Conservation (phyloP, 2,329 filamentous ascomycete genomes). For the Coniochaeta sp. region DNA sequence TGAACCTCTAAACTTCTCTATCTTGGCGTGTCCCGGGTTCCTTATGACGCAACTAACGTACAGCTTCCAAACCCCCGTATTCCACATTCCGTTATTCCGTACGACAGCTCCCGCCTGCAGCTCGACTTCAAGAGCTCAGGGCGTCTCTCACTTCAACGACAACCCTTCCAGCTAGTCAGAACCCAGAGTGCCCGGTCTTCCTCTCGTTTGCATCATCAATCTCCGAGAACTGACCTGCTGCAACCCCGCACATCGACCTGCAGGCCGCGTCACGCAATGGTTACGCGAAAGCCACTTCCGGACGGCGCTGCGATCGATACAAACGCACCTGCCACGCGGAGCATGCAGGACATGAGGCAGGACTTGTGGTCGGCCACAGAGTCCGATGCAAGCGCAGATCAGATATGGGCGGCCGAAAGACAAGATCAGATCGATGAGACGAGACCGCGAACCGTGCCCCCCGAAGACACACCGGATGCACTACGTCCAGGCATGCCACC, state of each 20-base stretch:
- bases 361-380: constrained; percentile 24
- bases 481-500: constrained; percentile 22
- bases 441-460: neutral
- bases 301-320: constrained; percentile 18
- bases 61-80: neutral
- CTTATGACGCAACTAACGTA: neutral
- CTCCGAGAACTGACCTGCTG: neutral
- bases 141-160: neutral
- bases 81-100: neutral
- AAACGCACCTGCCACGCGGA: constrained; percentile 11
- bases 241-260: neutral
- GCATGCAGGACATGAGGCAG: constrained; percentile 18
- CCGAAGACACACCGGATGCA: constrained; percentile 19
- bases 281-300: constrained; percentile 31
- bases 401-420: constrained; percentile 18
- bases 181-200: too few relatives aligned
- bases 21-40: neutral
- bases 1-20: neutral
- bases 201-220: too few relatives aligned
- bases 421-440: constrained; percentile 4
- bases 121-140: neutral
- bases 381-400: constrained; percentile 22
- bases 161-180: neutral
- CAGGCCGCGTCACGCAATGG: constrained; percentile 21
- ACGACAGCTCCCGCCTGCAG: neutral